These are phyloP conservation scores for Macrolepiota fuliginosa DNA, from an alignment of 768 basidiomycete genomes.

Conservation along the genomic window DNA sequence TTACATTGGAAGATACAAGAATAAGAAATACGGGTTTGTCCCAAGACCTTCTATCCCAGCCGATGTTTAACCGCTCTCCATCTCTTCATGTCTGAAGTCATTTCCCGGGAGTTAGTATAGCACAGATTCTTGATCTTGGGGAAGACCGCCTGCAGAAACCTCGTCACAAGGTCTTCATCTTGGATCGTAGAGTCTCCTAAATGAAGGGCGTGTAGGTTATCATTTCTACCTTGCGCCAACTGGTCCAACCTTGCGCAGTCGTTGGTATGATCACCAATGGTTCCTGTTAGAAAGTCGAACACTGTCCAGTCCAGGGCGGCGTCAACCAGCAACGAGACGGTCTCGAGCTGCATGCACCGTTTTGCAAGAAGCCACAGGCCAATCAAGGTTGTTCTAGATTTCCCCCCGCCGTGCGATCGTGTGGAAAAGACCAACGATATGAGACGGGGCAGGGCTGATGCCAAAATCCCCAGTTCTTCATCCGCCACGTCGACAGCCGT, in stretches of 20 bases:
- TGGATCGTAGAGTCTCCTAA: slow-evolving; percentile 3
- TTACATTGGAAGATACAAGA: background rate
- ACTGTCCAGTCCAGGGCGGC: background rate
- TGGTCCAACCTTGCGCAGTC: background rate
- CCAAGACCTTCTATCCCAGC: background rate
- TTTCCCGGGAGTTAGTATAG: background rate
- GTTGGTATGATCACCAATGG: background rate
- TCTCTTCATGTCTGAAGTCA: background rate
- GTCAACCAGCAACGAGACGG: background rate
- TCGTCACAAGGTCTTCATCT: background rate
- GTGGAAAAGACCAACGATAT: background rate
- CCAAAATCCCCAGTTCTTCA: background rate
- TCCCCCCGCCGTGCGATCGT: background rate
- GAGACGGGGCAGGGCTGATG: background rate
- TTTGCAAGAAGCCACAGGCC: slow-evolving; percentile 7
- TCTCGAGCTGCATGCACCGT: background rate
- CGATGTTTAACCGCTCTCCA: slow-evolving; percentile 2
- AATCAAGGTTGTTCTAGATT: slow-evolving; percentile 2
- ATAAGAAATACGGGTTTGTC: background rate
- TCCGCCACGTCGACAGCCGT: slow-evolving; percentile 1
- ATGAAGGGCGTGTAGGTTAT: background rate
- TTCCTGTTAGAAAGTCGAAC: background rate
- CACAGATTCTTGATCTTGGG: background rate
- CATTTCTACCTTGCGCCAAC: background rate
- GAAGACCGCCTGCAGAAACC: background rate